Percentiles rank a stretch among this genome's conserved stretches.
Conservation (phyloP, 2,329 filamentous ascomycete species). For the Fusarium gaditjirri region DNA sequence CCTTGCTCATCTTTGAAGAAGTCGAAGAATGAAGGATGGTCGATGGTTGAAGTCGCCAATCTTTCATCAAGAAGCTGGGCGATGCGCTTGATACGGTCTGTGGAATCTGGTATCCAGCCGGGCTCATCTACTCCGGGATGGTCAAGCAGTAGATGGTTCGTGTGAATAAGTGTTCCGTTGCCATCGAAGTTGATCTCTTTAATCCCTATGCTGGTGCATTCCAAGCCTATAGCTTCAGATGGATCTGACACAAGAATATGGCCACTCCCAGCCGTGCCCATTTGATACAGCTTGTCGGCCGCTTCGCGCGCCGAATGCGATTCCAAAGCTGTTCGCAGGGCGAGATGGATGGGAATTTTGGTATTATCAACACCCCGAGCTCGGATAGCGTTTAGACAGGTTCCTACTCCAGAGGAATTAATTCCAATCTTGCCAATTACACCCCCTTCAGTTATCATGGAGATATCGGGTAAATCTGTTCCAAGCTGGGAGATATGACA, state of each 20-base stretch:
- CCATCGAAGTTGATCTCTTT: conserved; percentile 11
- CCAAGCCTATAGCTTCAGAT: conserved; percentile 31
- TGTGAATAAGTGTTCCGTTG: conserved; percentile 23
- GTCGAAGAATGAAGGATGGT: conserved; percentile 13
- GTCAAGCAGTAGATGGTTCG: conserved; percentile 33
- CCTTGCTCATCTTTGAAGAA: conserved; percentile 38
- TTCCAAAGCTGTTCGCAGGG: conserved; percentile 66
- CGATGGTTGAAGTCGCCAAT: background rate
- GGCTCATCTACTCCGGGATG: conserved; percentile 31
- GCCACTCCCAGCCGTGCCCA: conserved; percentile 34
- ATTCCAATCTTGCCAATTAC: conserved; percentile 74
- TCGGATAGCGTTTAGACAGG: conserved; percentile 70
- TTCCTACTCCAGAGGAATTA: conserved; percentile 67
- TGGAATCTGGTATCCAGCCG: conserved; percentile 31
- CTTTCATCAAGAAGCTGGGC: conserved; percentile 4
- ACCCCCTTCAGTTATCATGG: conserved; percentile 68
- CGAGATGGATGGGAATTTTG: conserved; percentile 70
- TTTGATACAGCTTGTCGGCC: background rate
- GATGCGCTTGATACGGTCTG: conserved; percentile 8
- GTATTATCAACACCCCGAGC: conserved; percentile 61
- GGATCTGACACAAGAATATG: conserved; percentile 34
- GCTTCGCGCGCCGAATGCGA: conserved; percentile 43
- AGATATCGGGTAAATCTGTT: conserved; percentile 56
- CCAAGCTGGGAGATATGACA: conserved; percentile 55
- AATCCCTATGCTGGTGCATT: conserved; percentile 38